Evolutionary conservation across 148 eudicot species (phyloP), one percentile per base, ranked within the genome.

Genomic region (Rhododendron henanense): DNA sequence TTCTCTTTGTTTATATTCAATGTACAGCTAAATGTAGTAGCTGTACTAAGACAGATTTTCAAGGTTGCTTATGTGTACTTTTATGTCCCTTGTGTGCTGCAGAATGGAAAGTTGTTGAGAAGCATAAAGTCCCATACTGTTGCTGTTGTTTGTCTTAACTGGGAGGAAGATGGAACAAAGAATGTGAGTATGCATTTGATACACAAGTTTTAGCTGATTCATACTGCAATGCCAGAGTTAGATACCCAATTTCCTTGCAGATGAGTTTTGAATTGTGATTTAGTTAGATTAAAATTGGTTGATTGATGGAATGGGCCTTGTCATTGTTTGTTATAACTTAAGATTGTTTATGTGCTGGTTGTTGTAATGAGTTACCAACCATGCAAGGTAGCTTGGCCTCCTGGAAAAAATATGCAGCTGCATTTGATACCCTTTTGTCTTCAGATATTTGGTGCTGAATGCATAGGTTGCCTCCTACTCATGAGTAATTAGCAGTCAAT

Each of bases 71-170:
- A 7, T 41, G 23, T 84, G 11, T 50, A 37, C 55, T 83, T 81
- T 71, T 7, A 18, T 84, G 25, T 47, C 7, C 47, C 69, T 39
- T 73, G 39, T 87, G 85, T 48, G 16, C 84, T 76, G 81, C 95
- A 97, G 99, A 93, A 97, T 82, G 99, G 99, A 61, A 97, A 94
- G 91, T 85, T 93, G 86, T 88, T 95, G 82, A 91, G 94, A 90
- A 93, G 95, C 90, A 87, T 90, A 69, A 97, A 95, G 90, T 91
- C 93, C 83, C 98, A 97, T 89, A 84, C 87, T 83, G 92, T 76
- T 85, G 92, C 98, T 78, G 95, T 97, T 82, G 91, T 94, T 86
- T 97, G 94, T 86, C 96, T 97, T 86, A 91, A 93, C 83, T 97
- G 99, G 99, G 98, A 89, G 90, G 98, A 94, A 78, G 98, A 93